phyloP scores from a whole-genome alignment of 1,284 basidiomycete genomes.

The Heterobasidion annosum region DNA sequence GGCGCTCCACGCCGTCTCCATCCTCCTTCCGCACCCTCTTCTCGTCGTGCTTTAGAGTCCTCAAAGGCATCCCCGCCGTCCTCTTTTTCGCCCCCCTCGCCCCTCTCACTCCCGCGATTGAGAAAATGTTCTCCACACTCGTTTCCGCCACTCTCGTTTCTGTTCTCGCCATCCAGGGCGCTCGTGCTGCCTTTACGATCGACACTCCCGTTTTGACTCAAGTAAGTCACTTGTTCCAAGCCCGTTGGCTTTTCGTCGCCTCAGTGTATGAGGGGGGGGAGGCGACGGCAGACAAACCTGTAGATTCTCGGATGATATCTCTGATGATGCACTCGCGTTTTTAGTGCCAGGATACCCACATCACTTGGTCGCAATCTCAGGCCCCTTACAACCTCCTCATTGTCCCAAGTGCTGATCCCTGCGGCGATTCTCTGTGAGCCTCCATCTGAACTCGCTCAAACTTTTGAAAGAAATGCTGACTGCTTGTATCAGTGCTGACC shows the following conservation, averaged over 20 bases:
- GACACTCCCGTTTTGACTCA: conserved; percentile 41
- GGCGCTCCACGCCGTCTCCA: neutral
- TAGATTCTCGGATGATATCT: neutral
- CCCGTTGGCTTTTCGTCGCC: neutral
- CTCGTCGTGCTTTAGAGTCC: neutral
- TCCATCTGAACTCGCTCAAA: neutral
- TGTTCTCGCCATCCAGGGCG: conserved; percentile 40
- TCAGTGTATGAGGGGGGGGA: neutral
- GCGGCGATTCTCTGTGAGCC: conserved; percentile 50
- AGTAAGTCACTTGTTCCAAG: conserved; percentile 24
- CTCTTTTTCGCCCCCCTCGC: conserved; percentile 18
- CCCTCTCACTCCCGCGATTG: conserved; percentile 13
- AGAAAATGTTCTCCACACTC: conserved; percentile 68
- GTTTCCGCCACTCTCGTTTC: conserved; percentile 61
- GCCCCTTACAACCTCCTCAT: conserved; percentile 53
- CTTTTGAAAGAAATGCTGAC: conserved; percentile 14
- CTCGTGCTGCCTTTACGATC: conserved; percentile 44
- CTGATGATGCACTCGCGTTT: conserved; percentile 2
- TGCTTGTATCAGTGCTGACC: conserved; percentile 31
- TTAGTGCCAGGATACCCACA: conserved; percentile 43
- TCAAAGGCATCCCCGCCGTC: conserved; percentile 14
- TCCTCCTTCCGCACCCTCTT: neutral
- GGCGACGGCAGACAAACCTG: neutral
- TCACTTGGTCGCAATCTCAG: conserved; percentile 45
- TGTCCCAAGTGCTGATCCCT: conserved; percentile 42